Conservation (phyloP, 2,329 filamentous ascomycete genomes). For the Aspergillus ochraceus region DNA sequence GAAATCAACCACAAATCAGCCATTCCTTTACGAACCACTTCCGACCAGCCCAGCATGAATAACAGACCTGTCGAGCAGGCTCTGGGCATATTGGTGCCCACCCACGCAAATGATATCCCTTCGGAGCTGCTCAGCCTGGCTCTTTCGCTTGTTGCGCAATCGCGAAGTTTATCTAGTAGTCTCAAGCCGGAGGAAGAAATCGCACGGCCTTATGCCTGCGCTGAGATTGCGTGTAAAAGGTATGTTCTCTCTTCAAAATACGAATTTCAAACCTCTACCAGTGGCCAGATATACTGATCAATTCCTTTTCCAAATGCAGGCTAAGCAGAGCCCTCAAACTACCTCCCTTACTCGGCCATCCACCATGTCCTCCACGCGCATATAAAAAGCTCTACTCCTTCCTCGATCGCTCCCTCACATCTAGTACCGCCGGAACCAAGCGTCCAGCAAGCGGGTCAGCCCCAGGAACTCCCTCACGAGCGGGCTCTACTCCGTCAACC, state of each 20-base stretch:
- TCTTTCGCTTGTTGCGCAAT: constrained; percentile 74
- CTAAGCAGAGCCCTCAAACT: constrained; percentile 75
- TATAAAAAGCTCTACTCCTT: constrained; percentile 84
- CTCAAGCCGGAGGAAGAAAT: constrained; percentile 86
- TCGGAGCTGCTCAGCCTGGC: constrained; percentile 70
- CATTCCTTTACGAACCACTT: not conserved
- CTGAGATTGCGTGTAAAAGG: constrained; percentile 87
- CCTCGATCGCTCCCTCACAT: constrained; percentile 67
- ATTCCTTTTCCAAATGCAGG: constrained; percentile 43
- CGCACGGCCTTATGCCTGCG: constrained; percentile 79
- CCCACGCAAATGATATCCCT: constrained; percentile 67
- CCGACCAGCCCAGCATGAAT: constrained; percentile 55
- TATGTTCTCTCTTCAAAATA: constrained; percentile 32
- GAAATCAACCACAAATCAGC: not conserved
- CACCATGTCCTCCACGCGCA: constrained; percentile 74
- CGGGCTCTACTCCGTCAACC: constrained; percentile 37
- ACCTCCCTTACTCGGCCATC: constrained; percentile 71
- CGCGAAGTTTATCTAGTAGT: constrained; percentile 71
- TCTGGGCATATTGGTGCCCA: constrained; percentile 72
- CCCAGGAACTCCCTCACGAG: constrained; percentile 31
- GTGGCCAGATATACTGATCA: not conserved
- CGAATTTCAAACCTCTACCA: not conserved
- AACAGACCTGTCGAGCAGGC: constrained; percentile 71
- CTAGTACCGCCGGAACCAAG: constrained; percentile 35
- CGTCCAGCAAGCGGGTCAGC: constrained; percentile 34